Base-by-base conservation (phyloP, 805 yeast genomes). In the Debaryomyces maramus region DNA sequence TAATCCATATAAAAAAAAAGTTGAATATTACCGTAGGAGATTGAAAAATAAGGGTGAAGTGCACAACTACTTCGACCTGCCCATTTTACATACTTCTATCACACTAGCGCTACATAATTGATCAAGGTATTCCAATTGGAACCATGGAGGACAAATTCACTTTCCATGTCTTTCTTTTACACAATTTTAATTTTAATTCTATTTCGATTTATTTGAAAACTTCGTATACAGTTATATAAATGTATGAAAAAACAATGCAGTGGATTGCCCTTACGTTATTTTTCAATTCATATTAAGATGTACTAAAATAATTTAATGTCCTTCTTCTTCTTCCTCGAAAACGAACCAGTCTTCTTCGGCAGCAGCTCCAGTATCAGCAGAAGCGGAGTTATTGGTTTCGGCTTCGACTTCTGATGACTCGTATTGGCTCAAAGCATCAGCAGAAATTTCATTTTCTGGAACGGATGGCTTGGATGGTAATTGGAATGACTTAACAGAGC, bases 401-500 rank as follows among this genome's bases (percentile, higher is more conserved):
- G 88, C 85, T 67, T 89, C 96, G 47, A 90, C 96, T 40, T 77
- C 74, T 47, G 83, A 67, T 32, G 80, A 50, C 60, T 80, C 87
- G 72, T 88, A 88, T 44, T 77, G 81, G 45, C 79, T 67, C 52
- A 88, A 72, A 40, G 84, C 83, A 46, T 85, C 78, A 50, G 82
- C 78, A 54, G 79, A 79, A 44, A 78, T 79, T 65, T 88, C 95
- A 41, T 78, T 61, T 48, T 77, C 67, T 53, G 97, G 97, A 34
- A 73, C 65, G 51, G 78, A 64, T 55, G 98, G 95, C 52, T 88
- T 78, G 47, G 76, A 65, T 56, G 98, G 98, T 48, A 81, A 71
- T 46, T 74, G 67, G 93, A 96, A 93, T 55, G 85, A 80, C 70
- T 84, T 81, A 53, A 89, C 91, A 50, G 83, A 77, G 49, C 80